These are phyloP conservation scores for Ilex aquifolium DNA, from an alignment of 257 asterid genomes.

Conservation along the genomic window DNA sequence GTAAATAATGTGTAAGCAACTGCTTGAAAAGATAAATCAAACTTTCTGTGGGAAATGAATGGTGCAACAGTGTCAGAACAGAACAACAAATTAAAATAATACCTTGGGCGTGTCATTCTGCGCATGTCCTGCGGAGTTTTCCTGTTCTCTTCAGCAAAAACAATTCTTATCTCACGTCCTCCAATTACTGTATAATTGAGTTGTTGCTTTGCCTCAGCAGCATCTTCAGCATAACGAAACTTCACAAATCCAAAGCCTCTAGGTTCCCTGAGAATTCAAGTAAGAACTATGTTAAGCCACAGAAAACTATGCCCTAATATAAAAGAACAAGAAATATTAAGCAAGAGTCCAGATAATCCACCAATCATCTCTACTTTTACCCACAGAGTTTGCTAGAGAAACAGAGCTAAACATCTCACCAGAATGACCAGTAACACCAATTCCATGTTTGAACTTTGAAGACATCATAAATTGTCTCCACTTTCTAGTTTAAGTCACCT, in stretches of 20 bases:
- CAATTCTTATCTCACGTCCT: conserved; percentile 95
- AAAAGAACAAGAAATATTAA: too few species aligned
- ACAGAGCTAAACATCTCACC: too few species aligned
- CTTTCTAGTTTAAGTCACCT: too few species aligned
- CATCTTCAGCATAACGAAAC: conserved; percentile 85
- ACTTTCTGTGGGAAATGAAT: conserved; percentile 1
- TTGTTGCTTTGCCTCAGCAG: conserved; percentile 81
- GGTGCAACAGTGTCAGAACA: not conserved
- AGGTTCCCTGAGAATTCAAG: conserved; percentile 55
- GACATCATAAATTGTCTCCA: too few species aligned
- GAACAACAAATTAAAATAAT: conserved; percentile 13
- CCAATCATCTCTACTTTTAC: too few species aligned
- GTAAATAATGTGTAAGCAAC: conserved; percentile 21
- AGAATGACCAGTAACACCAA: too few species aligned
- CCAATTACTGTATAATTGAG: conserved; percentile 70
- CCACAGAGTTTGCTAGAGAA: too few species aligned
- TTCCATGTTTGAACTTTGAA: too few species aligned
- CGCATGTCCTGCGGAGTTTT: conserved; percentile 97
- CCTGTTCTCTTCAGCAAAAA: conserved; percentile 87
- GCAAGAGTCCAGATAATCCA: too few species aligned
- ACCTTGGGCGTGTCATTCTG: conserved; percentile 57
- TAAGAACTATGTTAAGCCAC: not conserved
- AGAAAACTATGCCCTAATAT: too few species aligned
- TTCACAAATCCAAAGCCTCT: conserved; percentile 98
- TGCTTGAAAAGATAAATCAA: not conserved